Evolutionary conservation across 2,329 filamentous ascomycete species (phyloP).

Genomic region (Ilyonectria mors-panacis): DNA sequence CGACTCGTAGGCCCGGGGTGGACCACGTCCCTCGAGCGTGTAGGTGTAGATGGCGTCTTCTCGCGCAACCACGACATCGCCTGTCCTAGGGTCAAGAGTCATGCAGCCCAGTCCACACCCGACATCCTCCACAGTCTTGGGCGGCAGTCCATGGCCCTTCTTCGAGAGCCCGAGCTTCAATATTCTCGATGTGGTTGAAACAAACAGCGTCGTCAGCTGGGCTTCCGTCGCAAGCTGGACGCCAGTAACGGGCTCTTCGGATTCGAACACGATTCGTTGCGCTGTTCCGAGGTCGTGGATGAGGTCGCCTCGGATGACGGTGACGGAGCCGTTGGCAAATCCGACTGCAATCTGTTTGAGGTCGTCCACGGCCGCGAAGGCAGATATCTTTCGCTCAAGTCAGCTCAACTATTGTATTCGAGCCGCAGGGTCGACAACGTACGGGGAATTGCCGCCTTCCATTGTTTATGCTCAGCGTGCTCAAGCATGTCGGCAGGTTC

Average conservation of each 20-base stretch:
- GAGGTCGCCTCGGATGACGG: constrained; percentile 92
- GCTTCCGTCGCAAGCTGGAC: constrained; percentile 80
- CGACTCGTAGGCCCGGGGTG: constrained; percentile 92
- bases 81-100: constrained; percentile 84
- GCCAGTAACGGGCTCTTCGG: constrained; percentile 95
- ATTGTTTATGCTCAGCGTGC: constrained; percentile 88
- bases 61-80: constrained; percentile 90
- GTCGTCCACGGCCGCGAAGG: constrained; percentile 89
- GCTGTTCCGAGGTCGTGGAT: constrained; percentile 96
- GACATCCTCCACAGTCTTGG: constrained; percentile 88
- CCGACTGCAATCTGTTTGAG: constrained; percentile 94
- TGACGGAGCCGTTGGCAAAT: constrained; percentile 95
- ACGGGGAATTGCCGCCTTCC: constrained; percentile 94
- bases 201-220: constrained; percentile 83
- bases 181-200: constrained; percentile 91
- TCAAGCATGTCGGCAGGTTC: constrained; percentile 88
- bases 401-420: constrained; percentile 18
- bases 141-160: constrained; percentile 89
- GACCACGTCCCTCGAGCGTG: constrained; percentile 85
- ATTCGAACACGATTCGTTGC: constrained; percentile 95
- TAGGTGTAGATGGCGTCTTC: constrained; percentile 98
- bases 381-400: constrained; percentile 76
- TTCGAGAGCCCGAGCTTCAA: constrained; percentile 89
- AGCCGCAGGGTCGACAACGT: constrained; percentile 43
- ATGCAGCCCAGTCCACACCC: constrained; percentile 97